A percentile compares a stretch with the other conserved stretches of the same genome.
Conservation (phyloP, 306 rosid species). For the barrel medic (Medicago truncatula) region DNA sequence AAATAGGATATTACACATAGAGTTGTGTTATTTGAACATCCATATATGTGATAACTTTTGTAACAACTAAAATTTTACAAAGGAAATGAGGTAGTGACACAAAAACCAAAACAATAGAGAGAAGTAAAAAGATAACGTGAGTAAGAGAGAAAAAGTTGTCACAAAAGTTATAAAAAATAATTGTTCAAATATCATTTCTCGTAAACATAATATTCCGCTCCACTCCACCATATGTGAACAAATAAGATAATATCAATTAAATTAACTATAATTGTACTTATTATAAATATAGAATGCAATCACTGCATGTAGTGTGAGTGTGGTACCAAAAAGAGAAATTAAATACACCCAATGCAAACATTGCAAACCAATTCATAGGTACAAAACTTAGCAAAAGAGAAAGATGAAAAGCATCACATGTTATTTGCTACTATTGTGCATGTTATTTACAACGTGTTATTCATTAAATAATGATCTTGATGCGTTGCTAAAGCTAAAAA, state of each 20-base stretch:
- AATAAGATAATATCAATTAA: constrained; percentile 9
- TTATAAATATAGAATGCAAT: constrained; percentile 18
- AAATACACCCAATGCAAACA: constrained; percentile 2
- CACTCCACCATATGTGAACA: constrained; percentile 23
- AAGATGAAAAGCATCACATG: constrained; percentile 40
- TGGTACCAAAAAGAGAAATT: constrained; percentile 28
- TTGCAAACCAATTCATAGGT: constrained; percentile 27
- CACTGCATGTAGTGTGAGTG: constrained; percentile 22
- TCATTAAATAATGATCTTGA: constrained; percentile 59
- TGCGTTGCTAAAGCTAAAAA: constrained; percentile 64
- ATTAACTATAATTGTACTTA: neutral
- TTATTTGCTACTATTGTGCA: constrained; percentile 21
- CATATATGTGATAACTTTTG: too few species aligned
- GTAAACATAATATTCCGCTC: too few species aligned
- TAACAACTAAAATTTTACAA: too few species aligned
- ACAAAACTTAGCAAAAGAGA: neutral
- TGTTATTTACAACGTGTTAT: constrained; percentile 32
- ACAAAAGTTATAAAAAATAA: too few species aligned
- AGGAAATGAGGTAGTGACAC: too few species aligned
- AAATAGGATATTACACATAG: constrained; percentile 28
- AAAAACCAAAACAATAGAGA: too few species aligned
- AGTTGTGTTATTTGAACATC: too few species aligned
- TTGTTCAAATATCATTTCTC: too few species aligned
- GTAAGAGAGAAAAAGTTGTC: too few species aligned
- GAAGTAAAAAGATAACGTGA: too few species aligned